Conservation (phyloP, 257 asterid species). For the Solanum pennellii region DNA sequence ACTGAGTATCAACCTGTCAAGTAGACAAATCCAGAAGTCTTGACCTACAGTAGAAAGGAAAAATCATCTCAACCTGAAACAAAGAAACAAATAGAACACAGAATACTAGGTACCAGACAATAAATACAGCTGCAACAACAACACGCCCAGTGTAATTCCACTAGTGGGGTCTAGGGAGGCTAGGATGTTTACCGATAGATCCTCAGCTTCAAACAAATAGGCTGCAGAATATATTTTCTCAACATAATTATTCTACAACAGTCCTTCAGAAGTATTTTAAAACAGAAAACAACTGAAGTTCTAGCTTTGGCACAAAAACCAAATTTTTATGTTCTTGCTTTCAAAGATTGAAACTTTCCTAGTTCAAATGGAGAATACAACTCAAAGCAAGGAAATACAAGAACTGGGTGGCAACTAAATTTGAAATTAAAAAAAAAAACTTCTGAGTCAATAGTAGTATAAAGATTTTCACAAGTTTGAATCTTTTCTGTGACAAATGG, state of each 20-base stretch:
- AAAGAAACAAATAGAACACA: neutral
- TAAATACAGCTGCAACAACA: neutral
- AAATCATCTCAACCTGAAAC: neutral
- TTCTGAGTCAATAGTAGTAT: neutral
- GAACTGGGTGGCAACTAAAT: neutral
- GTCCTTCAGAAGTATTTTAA: neutral
- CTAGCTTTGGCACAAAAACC: neutral
- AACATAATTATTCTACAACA: neutral
- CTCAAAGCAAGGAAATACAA: neutral
- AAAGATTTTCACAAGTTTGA: neutral
- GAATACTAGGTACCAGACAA: neutral
- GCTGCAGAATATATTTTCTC: neutral
- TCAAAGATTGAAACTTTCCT: neutral
- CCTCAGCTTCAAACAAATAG: neutral
- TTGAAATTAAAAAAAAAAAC: neutral
- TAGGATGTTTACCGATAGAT: neutral
- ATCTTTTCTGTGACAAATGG: neutral
- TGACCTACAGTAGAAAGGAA: neutral
- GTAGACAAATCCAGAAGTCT: neutral
- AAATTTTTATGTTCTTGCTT: neutral
- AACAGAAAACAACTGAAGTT: neutral
- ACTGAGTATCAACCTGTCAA: neutral
- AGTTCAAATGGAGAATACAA: neutral
- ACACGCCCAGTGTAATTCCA: neutral
- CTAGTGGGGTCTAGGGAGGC: neutral